Evolutionary conservation across 257 asterid genomes (phyloP).

Genomic region (Jasminum sambac): DNA sequence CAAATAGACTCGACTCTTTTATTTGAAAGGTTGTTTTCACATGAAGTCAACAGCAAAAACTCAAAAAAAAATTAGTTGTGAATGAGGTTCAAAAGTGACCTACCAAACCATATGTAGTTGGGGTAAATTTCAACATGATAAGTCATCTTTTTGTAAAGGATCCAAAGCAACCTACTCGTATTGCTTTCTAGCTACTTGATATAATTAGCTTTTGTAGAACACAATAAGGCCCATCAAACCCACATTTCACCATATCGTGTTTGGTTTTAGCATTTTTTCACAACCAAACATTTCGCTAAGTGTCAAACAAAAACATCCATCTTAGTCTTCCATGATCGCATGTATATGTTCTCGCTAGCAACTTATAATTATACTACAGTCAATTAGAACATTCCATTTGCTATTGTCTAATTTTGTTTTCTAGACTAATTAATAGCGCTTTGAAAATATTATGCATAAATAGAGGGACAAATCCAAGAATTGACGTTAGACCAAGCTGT

Average conservation of each 20-base stretch:
- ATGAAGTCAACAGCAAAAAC: neutral
- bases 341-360: neutral
- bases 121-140: neutral
- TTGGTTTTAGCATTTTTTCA: slow-evolving; percentile 17
- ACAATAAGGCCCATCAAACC: slow-evolving; percentile 19
- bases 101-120: slow-evolving; percentile 6
- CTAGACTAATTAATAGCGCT: neutral
- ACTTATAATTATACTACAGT: neutral
- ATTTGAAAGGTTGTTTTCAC: neutral
- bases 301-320: slow-evolving; percentile 15
- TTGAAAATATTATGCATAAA: neutral
- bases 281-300: slow-evolving; percentile 27
- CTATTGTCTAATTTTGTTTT: neutral
- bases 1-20: neutral
- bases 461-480: too few species aligned
- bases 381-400: slow-evolving; percentile 3
- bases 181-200: slow-evolving; percentile 12
- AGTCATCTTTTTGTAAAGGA: slow-evolving; percentile 26
- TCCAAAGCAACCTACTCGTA: slow-evolving; percentile 38
- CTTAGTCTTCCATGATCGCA: neutral
- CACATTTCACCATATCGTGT: slow-evolving; percentile 13
- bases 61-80: slow-evolving; percentile 8
- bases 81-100: slow-evolving; percentile 17
- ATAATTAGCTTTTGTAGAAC: slow-evolving; percentile 8
- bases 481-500: too few species aligned